Percentiles rank a stretch among this genome's conserved stretches.
These are phyloP conservation scores for Globisporangium takayamanum DNA, from an alignment of 352 stramenopile species.

Conservation along the genomic window DNA sequence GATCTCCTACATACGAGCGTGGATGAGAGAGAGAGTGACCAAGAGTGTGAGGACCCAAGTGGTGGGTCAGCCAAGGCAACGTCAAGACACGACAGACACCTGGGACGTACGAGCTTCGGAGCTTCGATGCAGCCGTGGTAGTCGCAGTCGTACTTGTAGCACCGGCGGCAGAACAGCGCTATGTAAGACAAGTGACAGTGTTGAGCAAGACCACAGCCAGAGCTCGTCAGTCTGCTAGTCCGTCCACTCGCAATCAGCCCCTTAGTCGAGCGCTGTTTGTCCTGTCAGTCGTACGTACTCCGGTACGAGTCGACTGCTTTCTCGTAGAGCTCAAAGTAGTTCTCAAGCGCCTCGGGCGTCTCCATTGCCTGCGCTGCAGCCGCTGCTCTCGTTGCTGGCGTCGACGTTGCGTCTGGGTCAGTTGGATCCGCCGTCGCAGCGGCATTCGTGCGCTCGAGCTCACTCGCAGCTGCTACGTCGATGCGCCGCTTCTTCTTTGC, in stretches of 20 bases:
- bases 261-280: no score
- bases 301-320: conserved; percentile 57
- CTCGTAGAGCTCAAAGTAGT: conserved; percentile 52
- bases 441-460: conserved; percentile 4
- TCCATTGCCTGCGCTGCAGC: background rate
- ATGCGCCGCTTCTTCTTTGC: conserved; percentile 27
- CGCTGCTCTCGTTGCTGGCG: background rate
- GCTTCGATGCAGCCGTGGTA: conserved; percentile 63
- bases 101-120: conserved; percentile 41
- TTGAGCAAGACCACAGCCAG: background rate
- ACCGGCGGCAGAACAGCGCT: conserved; percentile 77
- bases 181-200: background rate
- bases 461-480: conserved; percentile 13
- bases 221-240: background rate
- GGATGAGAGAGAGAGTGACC: background rate
- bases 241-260: background rate
- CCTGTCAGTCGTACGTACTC: conserved; percentile 22
- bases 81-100: no score
- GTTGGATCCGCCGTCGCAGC: background rate
- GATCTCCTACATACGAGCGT: conserved; percentile 25
- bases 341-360: conserved; percentile 22
- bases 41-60: background rate
- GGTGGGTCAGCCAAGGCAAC: no score
- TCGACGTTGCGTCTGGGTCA: background rate
- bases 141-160: conserved; percentile 82